phyloP scores from a whole-genome alignment of 129 eudicot species.

The Ambrosia trifida region DNA sequence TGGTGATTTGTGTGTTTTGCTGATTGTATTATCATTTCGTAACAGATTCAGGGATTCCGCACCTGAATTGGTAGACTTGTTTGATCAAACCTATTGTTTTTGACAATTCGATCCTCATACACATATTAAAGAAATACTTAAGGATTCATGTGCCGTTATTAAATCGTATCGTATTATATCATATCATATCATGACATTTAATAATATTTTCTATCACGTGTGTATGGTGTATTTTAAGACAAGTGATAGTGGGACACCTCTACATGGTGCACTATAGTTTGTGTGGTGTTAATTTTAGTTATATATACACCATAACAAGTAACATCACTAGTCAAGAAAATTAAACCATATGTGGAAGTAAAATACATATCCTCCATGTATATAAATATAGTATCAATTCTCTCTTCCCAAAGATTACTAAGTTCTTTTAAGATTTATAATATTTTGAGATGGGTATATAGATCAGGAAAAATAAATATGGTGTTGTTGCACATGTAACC shows the following conservation, averaged over 20 bases:
- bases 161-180: not conserved
- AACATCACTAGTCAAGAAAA: constrained; percentile 20
- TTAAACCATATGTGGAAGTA: constrained; percentile 10
- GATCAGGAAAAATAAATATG: no score
- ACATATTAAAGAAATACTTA: not conserved
- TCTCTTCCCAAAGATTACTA: not conserved
- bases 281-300: constrained; percentile 27
- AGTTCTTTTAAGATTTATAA: no score
- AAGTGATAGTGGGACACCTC: constrained; percentile 37
- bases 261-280: constrained; percentile 29
- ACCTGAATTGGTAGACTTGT: no score
- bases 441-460: not conserved
- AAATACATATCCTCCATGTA: not conserved
- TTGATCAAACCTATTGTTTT: no score
- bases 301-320: constrained; percentile 15
- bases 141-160: not conserved
- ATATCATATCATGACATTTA: not conserved
- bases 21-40: no score
- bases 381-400: not conserved
- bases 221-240: constrained; percentile 33
- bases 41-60: no score
- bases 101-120: not conserved
- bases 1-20: no score
- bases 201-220: not conserved
- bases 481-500: no score